Evolutionary conservation across 306 rosid genomes (phyloP), one percentile per base, ranked within the genome.

Genomic region (Rubus parviflorus): DNA sequence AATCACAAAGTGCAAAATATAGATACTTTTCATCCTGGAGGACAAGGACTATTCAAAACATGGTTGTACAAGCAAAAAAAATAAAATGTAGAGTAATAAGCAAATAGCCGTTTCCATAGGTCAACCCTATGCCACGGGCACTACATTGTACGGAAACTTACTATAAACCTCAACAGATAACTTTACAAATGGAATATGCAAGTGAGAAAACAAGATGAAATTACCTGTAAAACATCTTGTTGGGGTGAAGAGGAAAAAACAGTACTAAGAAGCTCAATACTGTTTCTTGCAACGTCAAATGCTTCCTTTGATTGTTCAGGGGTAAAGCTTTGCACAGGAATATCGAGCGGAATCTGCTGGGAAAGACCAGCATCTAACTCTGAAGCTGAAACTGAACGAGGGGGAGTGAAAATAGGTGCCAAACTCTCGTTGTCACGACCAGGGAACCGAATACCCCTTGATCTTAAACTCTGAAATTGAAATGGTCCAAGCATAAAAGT

Each of bases 341-440:
- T 40, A 72, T 84, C 93, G 41, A 22, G 77, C 43, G 90, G 89
- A 83, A 82, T 42, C 85, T 88, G 89, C 80, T 68, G 93, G 0
- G 84, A 53, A 69, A 83, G 68, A 83, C 70, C 78, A 45, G 82
- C 82, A 72, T 90, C 85, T 0, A 64, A 75, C 61, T 95, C 98
- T 4, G 85, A 54, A 43, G 83, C 94, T 61, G 86, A 35, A 56
- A 83, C 88, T 3, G 98, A 87, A 9, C 85, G 94, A 49, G 94
- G 89, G 35, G 99, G 99, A 63, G 99, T 96, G 38, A 96, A 91
- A 66, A 96, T 91, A 23, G 99, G 99, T 12, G 97, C 99, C 91
- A 96, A 79, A 79, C 98, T 92, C 83, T 96, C 99, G 71, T 91
- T 86, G 89, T 93, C 99, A 43, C 98, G 93, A 22, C 99, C 97